phyloP scores from a whole-genome alignment of 2,329 filamentous ascomycete genomes.

The Lasiodiplodia gonubiensis region DNA sequence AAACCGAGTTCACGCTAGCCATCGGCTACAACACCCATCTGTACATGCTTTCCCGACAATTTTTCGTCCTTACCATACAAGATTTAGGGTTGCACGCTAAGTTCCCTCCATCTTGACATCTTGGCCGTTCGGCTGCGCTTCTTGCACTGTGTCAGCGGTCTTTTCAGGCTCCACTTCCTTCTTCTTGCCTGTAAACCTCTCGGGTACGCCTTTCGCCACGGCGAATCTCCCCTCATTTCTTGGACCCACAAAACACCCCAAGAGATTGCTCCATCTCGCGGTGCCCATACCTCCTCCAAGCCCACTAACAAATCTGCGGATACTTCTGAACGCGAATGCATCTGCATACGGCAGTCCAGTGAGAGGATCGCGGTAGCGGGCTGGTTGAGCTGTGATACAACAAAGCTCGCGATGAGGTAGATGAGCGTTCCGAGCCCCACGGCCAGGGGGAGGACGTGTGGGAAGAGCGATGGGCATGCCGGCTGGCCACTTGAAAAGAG shows the following conservation, averaged over 20 bases:
- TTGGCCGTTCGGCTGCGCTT: slow-evolving; percentile 4
- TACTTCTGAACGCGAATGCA: slow-evolving; percentile 78
- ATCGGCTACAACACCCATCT: neutral
- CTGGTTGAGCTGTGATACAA: slow-evolving; percentile 80
- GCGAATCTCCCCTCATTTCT: slow-evolving; percentile 50
- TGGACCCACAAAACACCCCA: slow-evolving; percentile 81
- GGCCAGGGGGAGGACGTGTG: slow-evolving; percentile 57
- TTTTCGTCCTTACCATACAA: neutral
- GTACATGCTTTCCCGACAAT: neutral
- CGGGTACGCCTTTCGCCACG: slow-evolving; percentile 79
- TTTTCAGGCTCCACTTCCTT: slow-evolving; percentile 7
- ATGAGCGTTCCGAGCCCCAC: slow-evolving; percentile 51
- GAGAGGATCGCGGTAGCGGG: slow-evolving; percentile 81
- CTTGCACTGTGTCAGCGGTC: neutral
- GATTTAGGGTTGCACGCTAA: neutral
- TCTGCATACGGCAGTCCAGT: slow-evolving; percentile 85
- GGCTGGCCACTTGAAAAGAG: slow-evolving; percentile 45
- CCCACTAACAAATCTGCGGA: slow-evolving; percentile 65
- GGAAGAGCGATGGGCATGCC: slow-evolving; percentile 38
- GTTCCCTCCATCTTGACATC: slow-evolving; percentile 22
- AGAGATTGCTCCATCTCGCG: slow-evolving; percentile 79
- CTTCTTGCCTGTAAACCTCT: slow-evolving; percentile 62
- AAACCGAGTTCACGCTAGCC: too few relatives aligned
- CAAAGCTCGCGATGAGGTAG: slow-evolving; percentile 62
- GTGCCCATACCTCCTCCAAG: slow-evolving; percentile 65